Evolutionary conservation across 148 eudicot genomes (phyloP).

Genomic region (Nepenthes mirabilis): DNA sequence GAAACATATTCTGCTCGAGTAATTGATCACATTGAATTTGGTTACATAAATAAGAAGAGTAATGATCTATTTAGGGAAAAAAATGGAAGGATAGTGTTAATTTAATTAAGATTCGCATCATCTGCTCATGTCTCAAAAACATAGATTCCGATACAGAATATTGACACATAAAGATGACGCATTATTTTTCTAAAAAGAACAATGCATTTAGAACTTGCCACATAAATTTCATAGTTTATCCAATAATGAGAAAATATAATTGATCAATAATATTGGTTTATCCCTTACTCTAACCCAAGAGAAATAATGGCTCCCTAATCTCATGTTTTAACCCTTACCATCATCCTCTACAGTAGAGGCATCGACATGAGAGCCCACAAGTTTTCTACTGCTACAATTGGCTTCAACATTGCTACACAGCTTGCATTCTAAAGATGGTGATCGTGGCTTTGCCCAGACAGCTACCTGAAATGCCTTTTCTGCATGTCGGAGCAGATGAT

Average conservation of each 20-base stretch:
- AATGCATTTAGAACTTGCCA: too few species aligned
- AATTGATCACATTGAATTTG: background rate
- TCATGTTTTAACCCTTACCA: constrained; percentile 20
- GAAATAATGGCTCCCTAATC: background rate
- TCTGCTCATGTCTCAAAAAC: background rate
- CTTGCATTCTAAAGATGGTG: constrained; percentile 22
- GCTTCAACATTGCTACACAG: constrained; percentile 16
- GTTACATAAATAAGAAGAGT: background rate
- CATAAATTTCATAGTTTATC: too few species aligned
- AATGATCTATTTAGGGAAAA: background rate
- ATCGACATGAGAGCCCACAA: constrained; percentile 15
- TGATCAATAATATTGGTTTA: too few species aligned
- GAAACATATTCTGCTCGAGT: constrained; percentile 23
- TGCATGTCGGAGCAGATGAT: constrained; percentile 46
- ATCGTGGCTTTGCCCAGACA: constrained; percentile 22
- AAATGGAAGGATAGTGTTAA: too few species aligned
- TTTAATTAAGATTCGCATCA: background rate
- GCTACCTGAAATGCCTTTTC: constrained; percentile 25
- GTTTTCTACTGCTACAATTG: constrained; percentile 12
- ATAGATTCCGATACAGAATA: too few species aligned
- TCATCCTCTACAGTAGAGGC: constrained; percentile 20
- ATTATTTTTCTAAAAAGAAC: too few species aligned
- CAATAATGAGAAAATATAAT: too few species aligned
- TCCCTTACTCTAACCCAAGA: too few species aligned
- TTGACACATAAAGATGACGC: too few species aligned